These are phyloP conservation scores for Russula sp. DNA, from an alignment of 768 basidiomycete genomes.

Conservation along the genomic window DNA sequence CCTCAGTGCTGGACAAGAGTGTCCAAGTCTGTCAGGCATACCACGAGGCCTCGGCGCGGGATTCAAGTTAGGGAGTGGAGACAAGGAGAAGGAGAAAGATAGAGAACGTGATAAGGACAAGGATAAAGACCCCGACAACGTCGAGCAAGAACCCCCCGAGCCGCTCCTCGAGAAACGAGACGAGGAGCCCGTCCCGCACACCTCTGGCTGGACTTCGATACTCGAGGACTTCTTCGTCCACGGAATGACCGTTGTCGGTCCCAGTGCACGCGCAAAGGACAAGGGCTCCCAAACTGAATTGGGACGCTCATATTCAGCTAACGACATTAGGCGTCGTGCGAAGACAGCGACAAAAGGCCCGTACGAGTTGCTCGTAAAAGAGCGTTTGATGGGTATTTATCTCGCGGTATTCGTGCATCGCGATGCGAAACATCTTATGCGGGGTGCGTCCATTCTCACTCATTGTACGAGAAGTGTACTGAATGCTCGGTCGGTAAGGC, in stretches of 20 bases:
- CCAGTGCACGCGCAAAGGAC: constrained; percentile 38
- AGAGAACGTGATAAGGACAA: constrained; percentile 39
- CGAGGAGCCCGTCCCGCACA: constrained; percentile 30
- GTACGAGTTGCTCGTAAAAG: constrained; percentile 83
- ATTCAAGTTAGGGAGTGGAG: constrained; percentile 56
- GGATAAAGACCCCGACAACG: constrained; percentile 20
- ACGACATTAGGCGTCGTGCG: constrained; percentile 45
- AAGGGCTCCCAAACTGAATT: constrained; percentile 37
- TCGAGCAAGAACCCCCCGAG: constrained; percentile 27
- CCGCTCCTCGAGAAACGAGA: constrained; percentile 11
- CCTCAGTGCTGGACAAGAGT: constrained; percentile 69
- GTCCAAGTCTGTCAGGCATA: constrained; percentile 76
- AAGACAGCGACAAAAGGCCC: constrained; percentile 58
- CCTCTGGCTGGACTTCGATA: constrained; percentile 69
- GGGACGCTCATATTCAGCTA: constrained; percentile 31
- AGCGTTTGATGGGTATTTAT: constrained; percentile 89
- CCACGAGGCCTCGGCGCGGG: constrained; percentile 78
- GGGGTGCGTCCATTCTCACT: constrained; percentile 43
- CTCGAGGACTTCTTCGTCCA: constrained; percentile 71
- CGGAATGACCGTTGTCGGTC: constrained; percentile 29
- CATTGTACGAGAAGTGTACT: constrained; percentile 1
- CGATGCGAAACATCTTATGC: constrained; percentile 60
- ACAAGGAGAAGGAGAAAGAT: constrained; percentile 39
- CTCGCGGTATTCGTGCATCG: constrained; percentile 72
- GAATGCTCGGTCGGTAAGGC: constrained; percentile 41